These are phyloP conservation scores for Peronospora destructor DNA, from an alignment of 352 stramenopile species.

Conservation along the genomic window DNA sequence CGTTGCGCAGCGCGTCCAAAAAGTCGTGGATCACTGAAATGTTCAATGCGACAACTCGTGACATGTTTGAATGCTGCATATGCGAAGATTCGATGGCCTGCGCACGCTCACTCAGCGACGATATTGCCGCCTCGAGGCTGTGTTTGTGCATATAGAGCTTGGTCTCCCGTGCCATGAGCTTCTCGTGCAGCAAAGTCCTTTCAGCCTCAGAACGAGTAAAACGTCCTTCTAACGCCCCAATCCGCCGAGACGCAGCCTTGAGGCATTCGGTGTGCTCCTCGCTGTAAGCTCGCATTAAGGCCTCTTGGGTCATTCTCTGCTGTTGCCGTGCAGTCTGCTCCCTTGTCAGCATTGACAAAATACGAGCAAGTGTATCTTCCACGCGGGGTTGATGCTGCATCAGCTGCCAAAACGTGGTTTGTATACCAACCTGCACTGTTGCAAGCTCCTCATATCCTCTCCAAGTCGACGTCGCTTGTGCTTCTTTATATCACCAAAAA, in stretches of 20 bases:
- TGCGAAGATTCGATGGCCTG: constrained; percentile 39
- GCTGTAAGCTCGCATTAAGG: constrained; percentile 20
- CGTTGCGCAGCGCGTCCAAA: constrained; percentile 47
- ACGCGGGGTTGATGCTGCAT: constrained; percentile 32
- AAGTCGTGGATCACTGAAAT: constrained; percentile 51
- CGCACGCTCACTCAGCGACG: constrained; percentile 23
- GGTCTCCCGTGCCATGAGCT: constrained; percentile 39
- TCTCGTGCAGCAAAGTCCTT: constrained; percentile 29
- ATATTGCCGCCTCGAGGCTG: constrained; percentile 19
- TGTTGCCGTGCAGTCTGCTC: constrained; percentile 23
- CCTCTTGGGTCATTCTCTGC: constrained; percentile 21
- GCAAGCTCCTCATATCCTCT: constrained; percentile 19
- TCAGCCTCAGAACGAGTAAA: constrained; percentile 28
- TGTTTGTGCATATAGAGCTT: constrained; percentile 37
- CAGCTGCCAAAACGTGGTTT: constrained; percentile 32
- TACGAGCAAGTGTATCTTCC: constrained; percentile 26
- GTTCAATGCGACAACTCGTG: constrained; percentile 43
- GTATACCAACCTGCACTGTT: constrained; percentile 23
- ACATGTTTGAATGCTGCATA: constrained; percentile 18
- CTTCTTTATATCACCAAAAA: constrained; percentile 19
- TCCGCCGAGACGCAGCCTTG: constrained; percentile 22
- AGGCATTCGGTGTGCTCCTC: constrained; percentile 31
- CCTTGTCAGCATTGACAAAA: constrained; percentile 28
- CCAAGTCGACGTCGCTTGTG: constrained; percentile 29
- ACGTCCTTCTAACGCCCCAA: too few relatives aligned